Percentiles rank a stretch among this genome's conserved stretches.
Evolutionary conservation across 345 rosid genomes (phyloP).

Genomic region (Melaleuca alternifolia): DNA sequence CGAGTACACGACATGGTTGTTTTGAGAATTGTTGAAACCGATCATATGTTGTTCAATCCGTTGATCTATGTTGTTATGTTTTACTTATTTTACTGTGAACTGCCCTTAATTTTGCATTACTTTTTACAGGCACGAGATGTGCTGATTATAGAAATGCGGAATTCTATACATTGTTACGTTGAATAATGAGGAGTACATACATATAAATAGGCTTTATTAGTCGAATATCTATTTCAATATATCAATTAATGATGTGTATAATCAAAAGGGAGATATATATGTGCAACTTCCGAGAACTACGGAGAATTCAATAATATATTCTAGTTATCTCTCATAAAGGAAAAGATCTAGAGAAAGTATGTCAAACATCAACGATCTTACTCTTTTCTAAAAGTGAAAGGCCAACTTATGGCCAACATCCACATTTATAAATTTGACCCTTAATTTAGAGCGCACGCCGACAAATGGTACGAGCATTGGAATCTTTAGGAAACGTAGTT

Average conservation of each 20-base stretch:
- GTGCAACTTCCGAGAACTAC: rapidly evolving
- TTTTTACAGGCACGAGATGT: not conserved
- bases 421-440: not conserved
- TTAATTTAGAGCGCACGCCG: not conserved
- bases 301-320: not conserved
- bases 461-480: too few relatives aligned
- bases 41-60: not conserved
- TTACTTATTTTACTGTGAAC: too few relatives aligned
- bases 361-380: not conserved
- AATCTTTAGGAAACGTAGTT: too few relatives aligned
- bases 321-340: not conserved
- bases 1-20: not conserved
- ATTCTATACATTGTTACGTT: rapidly evolving
- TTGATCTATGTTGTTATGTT: not conserved
- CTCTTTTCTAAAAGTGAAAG: not conserved
- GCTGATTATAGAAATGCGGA: not conserved
- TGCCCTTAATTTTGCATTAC: not conserved
- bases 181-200: not conserved
- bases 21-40: not conserved
- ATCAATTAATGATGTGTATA: not conserved
- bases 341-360: not conserved
- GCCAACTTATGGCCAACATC: not conserved
- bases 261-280: rapidly evolving
- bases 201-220: not conserved
- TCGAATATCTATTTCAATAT: rapidly evolving